phyloP scores from a whole-genome alignment of 2,329 filamentous ascomycete species.

The Fusarium sp. region DNA sequence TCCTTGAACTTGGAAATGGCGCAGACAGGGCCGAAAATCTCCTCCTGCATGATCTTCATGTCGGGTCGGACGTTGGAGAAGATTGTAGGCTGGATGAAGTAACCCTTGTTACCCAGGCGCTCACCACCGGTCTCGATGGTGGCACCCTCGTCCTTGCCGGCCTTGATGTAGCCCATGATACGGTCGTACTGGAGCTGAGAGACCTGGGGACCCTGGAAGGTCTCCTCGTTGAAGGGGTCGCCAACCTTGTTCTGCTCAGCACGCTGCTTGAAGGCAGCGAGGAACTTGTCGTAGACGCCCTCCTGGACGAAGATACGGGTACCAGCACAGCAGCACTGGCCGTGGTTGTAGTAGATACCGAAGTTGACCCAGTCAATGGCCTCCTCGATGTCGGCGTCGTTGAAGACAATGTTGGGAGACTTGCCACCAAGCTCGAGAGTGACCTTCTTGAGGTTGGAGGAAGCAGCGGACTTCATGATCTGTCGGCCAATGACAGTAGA shows the following conservation, averaged over 20 bases:
- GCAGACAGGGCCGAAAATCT: slow-evolving; percentile 92
- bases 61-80: slow-evolving; percentile 83
- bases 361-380: slow-evolving; percentile 83
- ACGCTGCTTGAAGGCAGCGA: slow-evolving; percentile 81
- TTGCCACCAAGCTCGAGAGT: slow-evolving; percentile 84
- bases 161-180: slow-evolving; percentile 85
- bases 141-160: slow-evolving; percentile 69
- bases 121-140: slow-evolving; percentile 66
- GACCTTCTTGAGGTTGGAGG: slow-evolving; percentile 84
- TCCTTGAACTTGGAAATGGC: slow-evolving; percentile 87
- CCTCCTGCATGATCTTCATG: slow-evolving; percentile 93
- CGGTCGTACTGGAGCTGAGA: slow-evolving; percentile 87
- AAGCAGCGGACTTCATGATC: slow-evolving; percentile 83
- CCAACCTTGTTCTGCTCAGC: slow-evolving; percentile 80
- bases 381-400: slow-evolving; percentile 80
- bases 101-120: slow-evolving; percentile 77
- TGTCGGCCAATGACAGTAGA: slow-evolving; percentile 77
- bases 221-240: slow-evolving; percentile 81
- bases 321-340: slow-evolving; percentile 77
- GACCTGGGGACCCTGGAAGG: slow-evolving; percentile 91
- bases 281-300: slow-evolving; percentile 86
- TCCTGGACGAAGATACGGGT: slow-evolving; percentile 90
- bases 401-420: slow-evolving; percentile 83
- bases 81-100: slow-evolving; percentile 93
- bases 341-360: slow-evolving; percentile 74